Conservation (phyloP, 345 rosid species). For the Cardamine chenopodiifolia region DNA sequence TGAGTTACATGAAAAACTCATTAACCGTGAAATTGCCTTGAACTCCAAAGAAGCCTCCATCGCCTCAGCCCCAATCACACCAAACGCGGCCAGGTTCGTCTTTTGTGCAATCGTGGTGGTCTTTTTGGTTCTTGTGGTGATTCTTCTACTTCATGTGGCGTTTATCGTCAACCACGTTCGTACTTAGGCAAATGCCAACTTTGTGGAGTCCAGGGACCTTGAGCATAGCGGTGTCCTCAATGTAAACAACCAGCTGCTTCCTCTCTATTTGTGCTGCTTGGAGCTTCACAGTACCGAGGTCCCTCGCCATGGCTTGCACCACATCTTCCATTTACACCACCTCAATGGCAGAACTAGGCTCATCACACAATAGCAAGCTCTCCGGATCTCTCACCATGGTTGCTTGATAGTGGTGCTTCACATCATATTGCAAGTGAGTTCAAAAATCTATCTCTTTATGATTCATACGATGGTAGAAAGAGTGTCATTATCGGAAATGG, state of each 20-base stretch:
- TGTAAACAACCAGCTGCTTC: background rate
- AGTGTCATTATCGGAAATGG: background rate
- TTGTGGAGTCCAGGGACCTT: background rate
- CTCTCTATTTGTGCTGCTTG: background rate
- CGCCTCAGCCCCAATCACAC: background rate
- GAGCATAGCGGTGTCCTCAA: background rate
- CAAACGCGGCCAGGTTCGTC: no score
- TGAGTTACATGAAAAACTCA: background rate
- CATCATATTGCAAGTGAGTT: background rate
- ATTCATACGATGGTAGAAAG: background rate
- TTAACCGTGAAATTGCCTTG: background rate
- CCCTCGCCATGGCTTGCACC: background rate
- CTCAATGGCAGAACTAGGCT: background rate
- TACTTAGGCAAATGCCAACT: background rate
- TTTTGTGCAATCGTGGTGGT: background rate
- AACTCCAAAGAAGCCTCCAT: background rate
- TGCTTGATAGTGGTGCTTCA: background rate
- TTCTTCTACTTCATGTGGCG: background rate
- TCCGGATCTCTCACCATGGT: background rate
- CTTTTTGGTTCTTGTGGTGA: background rate
- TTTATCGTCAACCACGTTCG: accelerated
- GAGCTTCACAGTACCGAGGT: background rate
- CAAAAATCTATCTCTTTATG: background rate
- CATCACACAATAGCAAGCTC: background rate
- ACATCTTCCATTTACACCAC: background rate